Evolutionary conservation across 768 basidiomycete species (phyloP), one percentile per base, ranked within the genome.

Genomic region (Auriscalpium vulgare): DNA sequence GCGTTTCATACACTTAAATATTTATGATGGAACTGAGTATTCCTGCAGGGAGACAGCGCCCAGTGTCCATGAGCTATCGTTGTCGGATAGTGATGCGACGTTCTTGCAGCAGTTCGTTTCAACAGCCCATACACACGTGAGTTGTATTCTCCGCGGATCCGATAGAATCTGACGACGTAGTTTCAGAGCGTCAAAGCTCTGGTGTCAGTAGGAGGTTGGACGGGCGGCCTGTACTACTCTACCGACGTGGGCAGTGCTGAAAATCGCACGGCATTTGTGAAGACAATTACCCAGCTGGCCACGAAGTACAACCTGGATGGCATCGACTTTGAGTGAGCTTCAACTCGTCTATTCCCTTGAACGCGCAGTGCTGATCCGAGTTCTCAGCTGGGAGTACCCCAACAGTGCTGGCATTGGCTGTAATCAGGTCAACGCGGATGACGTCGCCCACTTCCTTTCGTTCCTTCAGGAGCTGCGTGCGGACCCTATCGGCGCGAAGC

Each of bases 1-100:
- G 61, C 71, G 79, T 79, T 4, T 16, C 13, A 10, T 76, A 82
- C 43, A 84, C 85, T 60, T 83, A 76, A 21, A 21, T 21, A 21
- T 83, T 85, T 59, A 36, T 5, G 3, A 23, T 44, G 29, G 29
- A 17, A 34, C 14, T 1, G 29, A 16, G 11, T 8, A 34, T 9
- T 35, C 29, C 4, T 17, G 3, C 6, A 59, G 60, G 17, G 45
- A 53, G 6, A 67, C 64, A 1, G 61, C 58, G 16, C 58, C 61
- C 17, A 56, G 69, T 21, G 61, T 60, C 10, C 59, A 43, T 36
- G 51, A 57, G 8, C 17, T 73, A 23, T 62, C 59, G 16, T 56
- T 74, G 19, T 48, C 53, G 7, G 60, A 53, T 9, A 63, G 66
- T 1, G 67, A 73, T 53, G 52, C 56, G 9, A 43, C 58, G 43